Conservation (phyloP, 2,329 filamentous ascomycete genomes). For the Juglanconis sp. region DNA sequence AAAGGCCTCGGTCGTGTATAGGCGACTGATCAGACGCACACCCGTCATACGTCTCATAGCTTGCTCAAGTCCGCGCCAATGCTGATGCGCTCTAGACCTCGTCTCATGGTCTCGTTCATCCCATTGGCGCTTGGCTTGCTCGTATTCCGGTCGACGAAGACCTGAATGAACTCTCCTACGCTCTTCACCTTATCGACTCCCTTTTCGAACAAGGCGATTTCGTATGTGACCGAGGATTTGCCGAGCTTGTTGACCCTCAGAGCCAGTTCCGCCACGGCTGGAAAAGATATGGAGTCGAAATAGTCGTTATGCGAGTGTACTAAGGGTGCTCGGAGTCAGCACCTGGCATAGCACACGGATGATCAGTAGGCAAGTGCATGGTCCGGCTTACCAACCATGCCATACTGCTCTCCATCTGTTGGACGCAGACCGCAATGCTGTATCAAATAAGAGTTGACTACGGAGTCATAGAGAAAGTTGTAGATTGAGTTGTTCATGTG, state of each 20-base stretch:
- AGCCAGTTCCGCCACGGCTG: slow-evolving; percentile 75
- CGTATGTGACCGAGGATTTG: slow-evolving; percentile 83
- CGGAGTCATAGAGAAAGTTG: slow-evolving; percentile 82
- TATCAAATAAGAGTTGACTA: slow-evolving; percentile 87
- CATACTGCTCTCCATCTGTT: slow-evolving; percentile 67
- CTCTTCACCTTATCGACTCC: slow-evolving; percentile 73
- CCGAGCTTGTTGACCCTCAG: slow-evolving; percentile 81
- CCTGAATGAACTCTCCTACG: slow-evolving; percentile 77
- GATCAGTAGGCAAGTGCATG: neutral
- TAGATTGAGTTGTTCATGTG: slow-evolving; percentile 93
- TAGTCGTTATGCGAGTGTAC: slow-evolving; percentile 85
- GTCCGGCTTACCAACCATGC: slow-evolving; percentile 55
- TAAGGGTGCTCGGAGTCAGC: neutral
- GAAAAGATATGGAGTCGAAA: slow-evolving; percentile 77
- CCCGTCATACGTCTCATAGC: slow-evolving; percentile 3
- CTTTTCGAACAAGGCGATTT: slow-evolving; percentile 80
- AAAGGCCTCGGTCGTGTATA: too few relatives aligned
- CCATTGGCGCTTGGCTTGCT: slow-evolving; percentile 64
- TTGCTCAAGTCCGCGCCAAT: slow-evolving; percentile 30
- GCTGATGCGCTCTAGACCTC: slow-evolving; percentile 56
- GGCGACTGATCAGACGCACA: too few relatives aligned
- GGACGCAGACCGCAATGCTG: slow-evolving; percentile 72
- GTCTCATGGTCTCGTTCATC: slow-evolving; percentile 59
- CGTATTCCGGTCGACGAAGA: slow-evolving; percentile 76
- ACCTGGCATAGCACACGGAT: neutral